Conservation (phyloP, 371 early-diverging fungal species). For the Dinochytrium kinnereticum region DNA sequence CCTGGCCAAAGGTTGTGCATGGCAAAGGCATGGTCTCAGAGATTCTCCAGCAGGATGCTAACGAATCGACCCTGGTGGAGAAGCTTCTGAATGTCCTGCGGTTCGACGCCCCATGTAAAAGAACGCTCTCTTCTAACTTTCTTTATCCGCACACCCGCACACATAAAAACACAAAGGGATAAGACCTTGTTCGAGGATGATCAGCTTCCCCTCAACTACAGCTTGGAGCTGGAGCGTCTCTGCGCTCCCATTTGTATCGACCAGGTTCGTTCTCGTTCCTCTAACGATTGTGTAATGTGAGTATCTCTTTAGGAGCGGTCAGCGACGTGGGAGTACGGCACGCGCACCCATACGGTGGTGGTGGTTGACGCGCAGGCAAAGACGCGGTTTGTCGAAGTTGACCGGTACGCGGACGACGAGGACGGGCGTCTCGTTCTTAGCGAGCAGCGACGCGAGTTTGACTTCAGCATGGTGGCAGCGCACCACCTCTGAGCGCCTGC, state of each 20-base stretch:
- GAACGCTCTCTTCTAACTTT: too few relatives aligned
- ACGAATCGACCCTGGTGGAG: slow-evolving; percentile 23
- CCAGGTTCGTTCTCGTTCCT: too few relatives aligned
- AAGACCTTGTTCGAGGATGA: slow-evolving; percentile 16
- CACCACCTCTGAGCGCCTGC: too few relatives aligned
- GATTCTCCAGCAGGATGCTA: not conserved
- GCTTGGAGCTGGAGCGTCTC: slow-evolving; percentile 27
- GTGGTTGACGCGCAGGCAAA: slow-evolving; percentile 22
- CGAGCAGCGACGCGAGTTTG: slow-evolving; percentile 22
- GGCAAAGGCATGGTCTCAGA: slow-evolving; percentile 33
- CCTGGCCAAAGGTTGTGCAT: slow-evolving; percentile 41
- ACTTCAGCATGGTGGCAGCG: slow-evolving; percentile 13
- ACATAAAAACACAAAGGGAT: slow-evolving; percentile 25
- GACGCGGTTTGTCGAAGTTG: slow-evolving; percentile 36
- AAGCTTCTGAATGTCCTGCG: slow-evolving; percentile 24
- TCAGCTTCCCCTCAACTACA: slow-evolving; percentile 27
- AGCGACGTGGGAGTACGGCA: slow-evolving; percentile 35
- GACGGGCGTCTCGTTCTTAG: not conserved
- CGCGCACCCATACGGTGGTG: slow-evolving; percentile 45
- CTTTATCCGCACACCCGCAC: not conserved
- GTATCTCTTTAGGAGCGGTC: too few relatives aligned
- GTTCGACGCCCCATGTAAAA: slow-evolving; percentile 18
- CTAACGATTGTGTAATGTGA: too few relatives aligned
- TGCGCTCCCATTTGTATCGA: slow-evolving; percentile 45
- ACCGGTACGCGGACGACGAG: slow-evolving; percentile 31